Conservation (phyloP, 306 rosid genomes). For the Betula pendula region DNA sequence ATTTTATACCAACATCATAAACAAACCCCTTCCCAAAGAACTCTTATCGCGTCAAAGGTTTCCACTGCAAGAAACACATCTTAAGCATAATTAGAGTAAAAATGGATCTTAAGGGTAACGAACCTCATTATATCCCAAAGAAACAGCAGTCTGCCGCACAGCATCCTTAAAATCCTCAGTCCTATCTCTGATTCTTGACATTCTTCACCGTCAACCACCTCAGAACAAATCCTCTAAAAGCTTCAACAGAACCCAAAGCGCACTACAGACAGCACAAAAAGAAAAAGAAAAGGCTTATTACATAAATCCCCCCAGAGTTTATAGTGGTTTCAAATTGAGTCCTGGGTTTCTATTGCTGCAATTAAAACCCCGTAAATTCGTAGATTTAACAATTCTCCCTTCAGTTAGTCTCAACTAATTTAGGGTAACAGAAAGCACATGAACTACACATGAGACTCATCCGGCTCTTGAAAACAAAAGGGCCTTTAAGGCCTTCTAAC, state of each 20-base stretch:
- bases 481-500: too few relatives aligned
- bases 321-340: neutral
- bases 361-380: too few relatives aligned
- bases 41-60: neutral
- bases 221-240: neutral
- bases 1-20: neutral
- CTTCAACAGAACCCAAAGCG: conserved; percentile 2
- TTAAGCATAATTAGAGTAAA: neutral
- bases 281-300: neutral
- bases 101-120: conserved; percentile 13
- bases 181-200: conserved; percentile 70
- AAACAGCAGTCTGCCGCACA: conserved; percentile 68
- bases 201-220: conserved; percentile 23
- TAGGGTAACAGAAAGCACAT: too few relatives aligned
- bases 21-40: neutral
- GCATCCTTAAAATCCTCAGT: conserved; percentile 92
- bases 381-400: too few relatives aligned
- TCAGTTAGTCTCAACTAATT: too few relatives aligned
- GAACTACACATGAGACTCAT: too few relatives aligned
- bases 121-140: conserved; percentile 81
- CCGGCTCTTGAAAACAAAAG: too few relatives aligned
- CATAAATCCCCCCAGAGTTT: neutral
- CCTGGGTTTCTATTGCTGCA: neutral
- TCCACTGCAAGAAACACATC: conserved; percentile 6
- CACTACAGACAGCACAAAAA: neutral